Percentiles rank a stretch among this genome's conserved stretches.
phyloP scores from a whole-genome alignment of 108 stramenopile species.

The Epipyxis sp. region DNA sequence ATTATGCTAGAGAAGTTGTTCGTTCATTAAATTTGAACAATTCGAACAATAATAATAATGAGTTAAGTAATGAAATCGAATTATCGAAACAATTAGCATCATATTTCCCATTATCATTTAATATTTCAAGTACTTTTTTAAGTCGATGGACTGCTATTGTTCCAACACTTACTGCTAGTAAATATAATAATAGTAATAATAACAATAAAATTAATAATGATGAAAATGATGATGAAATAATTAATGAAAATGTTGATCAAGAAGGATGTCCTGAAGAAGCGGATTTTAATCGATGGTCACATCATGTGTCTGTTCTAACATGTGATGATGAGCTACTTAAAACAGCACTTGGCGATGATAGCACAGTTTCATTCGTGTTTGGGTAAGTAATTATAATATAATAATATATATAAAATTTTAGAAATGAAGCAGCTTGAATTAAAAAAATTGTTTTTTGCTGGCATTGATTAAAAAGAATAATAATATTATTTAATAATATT shows the following conservation, averaged over 20 bases:
- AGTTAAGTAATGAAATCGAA: conserved; percentile 56
- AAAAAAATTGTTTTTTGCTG: too few species aligned
- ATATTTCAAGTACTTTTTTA: conserved; percentile 51
- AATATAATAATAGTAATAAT: conserved; percentile 36
- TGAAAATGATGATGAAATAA: too few species aligned
- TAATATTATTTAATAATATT: too few species aligned
- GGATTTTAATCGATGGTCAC: conserved; percentile 85
- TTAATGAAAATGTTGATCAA: conserved; percentile 53
- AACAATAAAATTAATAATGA: too few species aligned
- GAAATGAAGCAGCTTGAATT: too few species aligned
- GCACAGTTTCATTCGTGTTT: conserved; percentile 86
- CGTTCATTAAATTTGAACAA: not conserved
- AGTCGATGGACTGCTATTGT: conserved; percentile 73
- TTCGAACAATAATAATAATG: not conserved
- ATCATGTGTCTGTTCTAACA: conserved; percentile 81
- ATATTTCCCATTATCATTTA: not conserved
- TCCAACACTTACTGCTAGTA: conserved; percentile 50
- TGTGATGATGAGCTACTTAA: conserved; percentile 88
- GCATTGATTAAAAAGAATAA: too few species aligned
- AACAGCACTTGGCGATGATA: conserved; percentile 71
- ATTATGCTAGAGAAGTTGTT: not conserved
- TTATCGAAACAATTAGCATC: conserved; percentile 53
- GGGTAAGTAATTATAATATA: conserved; percentile 73
- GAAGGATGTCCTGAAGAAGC: conserved; percentile 71
- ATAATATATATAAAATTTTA: too few species aligned